A percentile compares a stretch with the other conserved stretches of the same genome.
Conservation (phyloP, 2,329 filamentous ascomycete genomes). For the Aspergillus sp. region DNA sequence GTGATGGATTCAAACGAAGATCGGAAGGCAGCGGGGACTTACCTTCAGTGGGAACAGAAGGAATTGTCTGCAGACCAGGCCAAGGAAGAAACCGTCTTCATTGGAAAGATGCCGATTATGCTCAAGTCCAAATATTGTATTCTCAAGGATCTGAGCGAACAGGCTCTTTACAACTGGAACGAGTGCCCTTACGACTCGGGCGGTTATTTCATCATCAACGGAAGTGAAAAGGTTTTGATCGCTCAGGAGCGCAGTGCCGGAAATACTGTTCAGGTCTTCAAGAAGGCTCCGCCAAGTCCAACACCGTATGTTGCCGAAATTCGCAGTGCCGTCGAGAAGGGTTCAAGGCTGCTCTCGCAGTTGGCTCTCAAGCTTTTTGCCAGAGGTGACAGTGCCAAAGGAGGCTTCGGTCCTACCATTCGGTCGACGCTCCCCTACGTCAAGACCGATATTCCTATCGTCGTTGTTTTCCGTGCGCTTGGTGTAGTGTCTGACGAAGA, state of each 20-base stretch:
- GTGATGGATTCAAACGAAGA: slow-evolving; percentile 54
- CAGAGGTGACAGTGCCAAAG: slow-evolving; percentile 77
- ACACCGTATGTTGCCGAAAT: slow-evolving; percentile 95
- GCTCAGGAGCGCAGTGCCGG: slow-evolving; percentile 96
- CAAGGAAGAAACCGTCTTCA: slow-evolving; percentile 75
- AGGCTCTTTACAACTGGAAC: slow-evolving; percentile 85
- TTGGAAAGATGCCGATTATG: slow-evolving; percentile 97
- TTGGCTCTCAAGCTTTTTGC: slow-evolving; percentile 87
- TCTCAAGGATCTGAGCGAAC: slow-evolving; percentile 76
- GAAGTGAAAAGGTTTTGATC: slow-evolving; percentile 96
- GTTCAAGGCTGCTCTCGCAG: slow-evolving; percentile 89
- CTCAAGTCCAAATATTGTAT: slow-evolving; percentile 96
- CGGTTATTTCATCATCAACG: slow-evolving; percentile 99
- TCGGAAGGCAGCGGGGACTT: slow-evolving; percentile 45
- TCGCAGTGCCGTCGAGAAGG: slow-evolving; percentile 92
- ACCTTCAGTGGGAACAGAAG: slow-evolving; percentile 50
- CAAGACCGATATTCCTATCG: slow-evolving; percentile 89
- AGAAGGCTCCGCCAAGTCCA: slow-evolving; percentile 89
- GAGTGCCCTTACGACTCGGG: slow-evolving; percentile 98
- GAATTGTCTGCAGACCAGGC: slow-evolving; percentile 50
- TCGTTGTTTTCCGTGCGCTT: slow-evolving; percentile 90
- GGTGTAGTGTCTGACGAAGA: slow-evolving; percentile 97
- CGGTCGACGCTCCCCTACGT: slow-evolving; percentile 91
- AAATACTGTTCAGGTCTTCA: slow-evolving; percentile 99
- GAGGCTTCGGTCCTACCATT: slow-evolving; percentile 82